Percentiles rank a stretch among this genome's conserved stretches.
phyloP scores from a whole-genome alignment of 2,329 filamentous ascomycete genomes.

The Alternaria triticimaculans region DNA sequence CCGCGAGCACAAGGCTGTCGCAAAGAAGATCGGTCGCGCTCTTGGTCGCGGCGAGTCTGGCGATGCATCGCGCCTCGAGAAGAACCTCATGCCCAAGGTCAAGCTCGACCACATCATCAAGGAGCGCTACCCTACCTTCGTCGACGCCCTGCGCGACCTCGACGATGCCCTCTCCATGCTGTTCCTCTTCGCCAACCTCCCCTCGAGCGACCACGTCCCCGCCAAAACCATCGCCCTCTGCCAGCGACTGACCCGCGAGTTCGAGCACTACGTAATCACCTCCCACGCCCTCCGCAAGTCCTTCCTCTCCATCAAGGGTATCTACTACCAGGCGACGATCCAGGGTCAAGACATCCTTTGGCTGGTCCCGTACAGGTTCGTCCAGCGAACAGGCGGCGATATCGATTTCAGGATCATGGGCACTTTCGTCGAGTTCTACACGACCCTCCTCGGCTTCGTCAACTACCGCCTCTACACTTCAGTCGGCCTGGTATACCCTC shows the following conservation, averaged over 20 bases:
- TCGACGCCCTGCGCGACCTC: conserved; percentile 90
- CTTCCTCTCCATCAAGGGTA: conserved; percentile 98
- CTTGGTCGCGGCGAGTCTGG: conserved; percentile 89
- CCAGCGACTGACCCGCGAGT: conserved; percentile 91
- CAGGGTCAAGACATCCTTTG: conserved; percentile 96
- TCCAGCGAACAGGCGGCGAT: conserved; percentile 90
- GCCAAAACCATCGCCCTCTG: conserved; percentile 95
- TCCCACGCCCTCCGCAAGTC: conserved; percentile 93
- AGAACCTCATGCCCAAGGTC: conserved; percentile 86
- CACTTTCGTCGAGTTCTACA: conserved; percentile 99
- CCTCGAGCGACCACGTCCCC: conserved; percentile 85
- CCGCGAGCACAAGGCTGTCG: conserved; percentile 93
- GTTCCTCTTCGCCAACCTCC: conserved; percentile 96
- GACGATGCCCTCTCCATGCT: conserved; percentile 97
- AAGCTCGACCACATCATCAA: conserved; percentile 96
- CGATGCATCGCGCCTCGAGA: conserved; percentile 88
- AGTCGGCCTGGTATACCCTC: conserved; percentile 90
- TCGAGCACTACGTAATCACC: conserved; percentile 95
- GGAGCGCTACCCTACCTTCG: conserved; percentile 96
- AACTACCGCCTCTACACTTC: conserved; percentile 95
- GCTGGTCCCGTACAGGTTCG: conserved; percentile 98
- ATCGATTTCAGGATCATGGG: conserved; percentile 99
- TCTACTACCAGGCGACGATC: conserved; percentile 98
- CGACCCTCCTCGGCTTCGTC: conserved; percentile 91
- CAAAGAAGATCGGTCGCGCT: conserved; percentile 96